A percentile compares a stretch with the other conserved stretches of the same genome.
These are phyloP conservation scores for Micractinium sp. DNA, from an alignment of 139 green algal species.

Conservation along the genomic window DNA sequence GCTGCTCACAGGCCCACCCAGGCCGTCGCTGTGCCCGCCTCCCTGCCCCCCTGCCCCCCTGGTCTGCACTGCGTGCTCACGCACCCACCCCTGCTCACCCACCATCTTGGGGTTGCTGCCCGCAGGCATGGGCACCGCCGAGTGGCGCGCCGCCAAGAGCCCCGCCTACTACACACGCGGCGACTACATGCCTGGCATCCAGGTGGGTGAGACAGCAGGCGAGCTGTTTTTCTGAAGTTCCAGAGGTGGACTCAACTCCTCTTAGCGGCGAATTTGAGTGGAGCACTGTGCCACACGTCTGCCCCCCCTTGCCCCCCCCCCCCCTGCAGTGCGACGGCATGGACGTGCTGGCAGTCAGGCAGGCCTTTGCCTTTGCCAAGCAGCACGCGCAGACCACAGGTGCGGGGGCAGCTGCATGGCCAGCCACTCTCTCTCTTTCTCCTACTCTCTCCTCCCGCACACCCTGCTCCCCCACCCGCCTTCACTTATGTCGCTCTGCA, in stretches of 20 bases:
- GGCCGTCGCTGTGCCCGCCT: too few species aligned
- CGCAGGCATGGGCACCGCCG: slow-evolving; percentile 93
- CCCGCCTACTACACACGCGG: slow-evolving; percentile 94
- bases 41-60: too few species aligned
- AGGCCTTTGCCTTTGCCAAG: slow-evolving; percentile 89
- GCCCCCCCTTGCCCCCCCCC: too few species aligned
- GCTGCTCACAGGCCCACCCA: too few species aligned
- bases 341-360: slow-evolving; percentile 97
- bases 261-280: too few species aligned
- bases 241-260: too few species aligned
- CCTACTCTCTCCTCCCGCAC: neutral
- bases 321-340: slow-evolving; percentile 97
- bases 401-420: neutral
- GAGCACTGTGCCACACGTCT: too few species aligned
- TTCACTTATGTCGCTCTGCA: neutral
- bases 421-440: neutral
- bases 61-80: too few species aligned
- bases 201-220: slow-evolving; percentile 40
- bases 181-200: slow-evolving; percentile 97
- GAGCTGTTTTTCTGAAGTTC: too few species aligned
- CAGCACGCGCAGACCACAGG: slow-evolving; percentile 60
- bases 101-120: too few species aligned
- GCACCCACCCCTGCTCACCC: too few species aligned
- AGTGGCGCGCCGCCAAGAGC: slow-evolving; percentile 90
- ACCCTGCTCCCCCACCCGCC: neutral